Percentiles rank a stretch among this genome's conserved stretches.
phyloP scores from a whole-genome alignment of 768 basidiomycete genomes.

The Kwoniella sp. region DNA sequence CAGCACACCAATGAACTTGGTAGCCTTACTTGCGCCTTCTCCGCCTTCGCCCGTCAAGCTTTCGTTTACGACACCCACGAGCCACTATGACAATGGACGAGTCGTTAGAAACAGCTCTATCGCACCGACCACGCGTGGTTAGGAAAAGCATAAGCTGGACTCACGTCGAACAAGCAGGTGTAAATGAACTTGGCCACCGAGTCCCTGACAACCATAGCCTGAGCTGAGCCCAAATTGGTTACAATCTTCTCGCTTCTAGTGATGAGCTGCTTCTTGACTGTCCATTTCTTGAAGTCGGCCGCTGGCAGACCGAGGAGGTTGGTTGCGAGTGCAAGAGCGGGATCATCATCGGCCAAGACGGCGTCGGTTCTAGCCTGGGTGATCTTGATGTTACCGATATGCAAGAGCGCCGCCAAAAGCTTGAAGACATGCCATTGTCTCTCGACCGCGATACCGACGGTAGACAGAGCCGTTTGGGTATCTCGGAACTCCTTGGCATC shows the following conservation, averaged over 20 bases:
- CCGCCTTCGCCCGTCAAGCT: slow-evolving; percentile 93
- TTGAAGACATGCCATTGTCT: slow-evolving; percentile 96
- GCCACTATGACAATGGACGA: slow-evolving; percentile 61
- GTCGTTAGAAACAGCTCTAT: slow-evolving; percentile 14
- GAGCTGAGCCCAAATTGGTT: slow-evolving; percentile 76
- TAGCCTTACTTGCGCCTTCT: slow-evolving; percentile 81
- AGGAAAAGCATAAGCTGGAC: slow-evolving; percentile 9
- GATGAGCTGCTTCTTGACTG: slow-evolving; percentile 92
- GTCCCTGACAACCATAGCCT: slow-evolving; percentile 91
- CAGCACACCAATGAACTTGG: slow-evolving; percentile 98
- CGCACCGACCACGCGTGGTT: not conserved
- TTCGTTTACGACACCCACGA: slow-evolving; percentile 96
- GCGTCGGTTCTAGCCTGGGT: slow-evolving; percentile 79
- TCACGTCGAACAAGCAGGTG: slow-evolving; percentile 86
- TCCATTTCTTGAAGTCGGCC: slow-evolving; percentile 98
- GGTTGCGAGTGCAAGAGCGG: slow-evolving; percentile 76
- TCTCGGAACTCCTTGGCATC: slow-evolving; percentile 92
- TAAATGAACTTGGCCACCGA: slow-evolving; percentile 98
- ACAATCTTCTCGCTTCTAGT: slow-evolving; percentile 96
- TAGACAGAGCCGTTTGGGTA: slow-evolving; percentile 92
- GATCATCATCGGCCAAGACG: slow-evolving; percentile 76
- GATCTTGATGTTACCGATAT: slow-evolving; percentile 97
- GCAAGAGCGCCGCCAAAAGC: slow-evolving; percentile 85
- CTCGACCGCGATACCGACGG: slow-evolving; percentile 95
- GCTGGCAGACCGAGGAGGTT: slow-evolving; percentile 86